These are phyloP conservation scores for Dillenia suffruticosa DNA, from an alignment of 164 flowering plant genomes.

Conservation along the genomic window DNA sequence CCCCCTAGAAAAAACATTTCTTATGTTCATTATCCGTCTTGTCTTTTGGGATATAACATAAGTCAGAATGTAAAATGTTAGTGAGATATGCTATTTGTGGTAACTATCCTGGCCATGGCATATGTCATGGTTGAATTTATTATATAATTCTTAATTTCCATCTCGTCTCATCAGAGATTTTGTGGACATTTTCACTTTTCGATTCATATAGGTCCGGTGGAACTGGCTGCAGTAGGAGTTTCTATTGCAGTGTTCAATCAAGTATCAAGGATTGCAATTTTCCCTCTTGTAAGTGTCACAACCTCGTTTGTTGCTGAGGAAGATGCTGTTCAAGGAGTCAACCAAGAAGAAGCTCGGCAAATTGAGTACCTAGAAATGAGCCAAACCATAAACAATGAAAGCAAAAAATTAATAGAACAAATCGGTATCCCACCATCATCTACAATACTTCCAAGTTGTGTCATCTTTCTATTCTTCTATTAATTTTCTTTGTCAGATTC, in stretches of 20 bases:
- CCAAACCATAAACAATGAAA: conserved; percentile 20
- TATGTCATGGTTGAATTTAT: not conserved
- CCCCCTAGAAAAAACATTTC: not conserved
- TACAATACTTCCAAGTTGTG: not conserved
- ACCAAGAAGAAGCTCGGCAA: conserved; percentile 9
- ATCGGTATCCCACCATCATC: conserved; percentile 19
- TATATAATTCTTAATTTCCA: not conserved
- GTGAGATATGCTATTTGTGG: no score
- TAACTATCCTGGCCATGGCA: no score
- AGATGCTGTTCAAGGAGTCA: conserved; percentile 23
- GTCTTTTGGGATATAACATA: no score
- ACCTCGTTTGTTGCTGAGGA: conserved; percentile 67
- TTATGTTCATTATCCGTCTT: no score
- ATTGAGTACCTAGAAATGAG: conserved; percentile 17
- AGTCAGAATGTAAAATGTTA: no score
- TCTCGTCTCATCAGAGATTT: no score
- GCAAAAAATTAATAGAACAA: conserved; percentile 24
- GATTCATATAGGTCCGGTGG: conserved; percentile 52
- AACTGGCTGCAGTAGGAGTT: conserved; percentile 65
- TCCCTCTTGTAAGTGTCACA: conserved; percentile 60
- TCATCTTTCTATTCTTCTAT: not conserved
- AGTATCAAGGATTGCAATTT: conserved; percentile 51
- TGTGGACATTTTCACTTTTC: not conserved
- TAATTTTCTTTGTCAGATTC: conserved; percentile 24
- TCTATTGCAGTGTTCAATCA: conserved; percentile 60